A percentile compares a stretch with the other conserved stretches of the same genome.
Evolutionary conservation across 306 rosid species (phyloP).

Genomic region (Sphenostylis stenocarpa): DNA sequence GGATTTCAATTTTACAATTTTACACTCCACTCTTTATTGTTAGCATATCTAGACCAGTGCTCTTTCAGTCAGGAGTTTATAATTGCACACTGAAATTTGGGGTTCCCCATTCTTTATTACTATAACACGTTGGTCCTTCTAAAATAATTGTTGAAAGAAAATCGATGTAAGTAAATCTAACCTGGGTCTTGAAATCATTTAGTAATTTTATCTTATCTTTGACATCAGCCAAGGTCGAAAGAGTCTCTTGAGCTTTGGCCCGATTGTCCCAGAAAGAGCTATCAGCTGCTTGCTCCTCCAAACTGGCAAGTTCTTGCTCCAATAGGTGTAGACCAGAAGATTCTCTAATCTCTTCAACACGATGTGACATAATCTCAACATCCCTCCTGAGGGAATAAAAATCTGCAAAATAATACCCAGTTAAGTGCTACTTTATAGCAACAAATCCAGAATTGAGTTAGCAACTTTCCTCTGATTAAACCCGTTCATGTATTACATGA

Average conservation of each 20-base stretch:
- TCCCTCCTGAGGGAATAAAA: constrained; percentile 77
- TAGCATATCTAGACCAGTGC: not conserved
- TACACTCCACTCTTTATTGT: not conserved
- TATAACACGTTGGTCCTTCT: not conserved
- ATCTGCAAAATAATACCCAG: constrained; percentile 52
- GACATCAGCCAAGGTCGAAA: constrained; percentile 67
- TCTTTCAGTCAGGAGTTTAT: not conserved
- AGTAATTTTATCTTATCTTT: constrained; percentile 84
- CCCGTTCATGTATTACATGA: not conserved
- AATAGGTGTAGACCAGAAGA: constrained; percentile 65
- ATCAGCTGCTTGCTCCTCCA: constrained; percentile 77
- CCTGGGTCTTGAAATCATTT: constrained; percentile 74
- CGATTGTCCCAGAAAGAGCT: constrained; percentile 82
- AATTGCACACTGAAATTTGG: not conserved
- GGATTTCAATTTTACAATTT: constrained; percentile 13
- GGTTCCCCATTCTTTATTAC: not conserved
- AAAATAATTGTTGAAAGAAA: constrained; percentile 2
- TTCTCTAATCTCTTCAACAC: constrained; percentile 72
- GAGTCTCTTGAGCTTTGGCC: constrained; percentile 79
- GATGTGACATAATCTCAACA: constrained; percentile 64
- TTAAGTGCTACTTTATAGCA: not conserved
- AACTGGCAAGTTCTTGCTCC: constrained; percentile 61
- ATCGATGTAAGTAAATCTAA: constrained; percentile 28
- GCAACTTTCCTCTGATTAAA: constrained; percentile 4
- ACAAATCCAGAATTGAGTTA: constrained; percentile 21